Conservation (phyloP, 352 stramenopile species). For the Thalassiosira livingstoniorum region DNA sequence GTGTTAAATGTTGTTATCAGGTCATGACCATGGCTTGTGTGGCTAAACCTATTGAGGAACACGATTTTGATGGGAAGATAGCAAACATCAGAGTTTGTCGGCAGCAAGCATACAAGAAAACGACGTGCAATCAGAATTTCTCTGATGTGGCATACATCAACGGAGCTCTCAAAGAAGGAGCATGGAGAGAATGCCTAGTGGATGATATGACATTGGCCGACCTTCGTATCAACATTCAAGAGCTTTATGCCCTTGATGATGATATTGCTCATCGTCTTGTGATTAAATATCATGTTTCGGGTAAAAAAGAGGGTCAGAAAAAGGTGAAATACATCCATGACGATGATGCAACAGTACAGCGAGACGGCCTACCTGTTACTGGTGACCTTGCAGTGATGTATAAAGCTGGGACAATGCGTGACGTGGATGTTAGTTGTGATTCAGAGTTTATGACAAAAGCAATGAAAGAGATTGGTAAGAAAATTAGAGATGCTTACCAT, state of each 20-base stretch:
- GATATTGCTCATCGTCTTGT: neutral
- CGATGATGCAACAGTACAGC: neutral
- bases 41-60: neutral
- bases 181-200: neutral
- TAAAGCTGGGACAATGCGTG: neutral
- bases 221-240: neutral
- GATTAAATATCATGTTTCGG: neutral
- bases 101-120: conserved; percentile 3
- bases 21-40: conserved; percentile 16
- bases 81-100: conserved; percentile 7
- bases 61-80: conserved; percentile 34
- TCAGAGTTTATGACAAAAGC: conserved; percentile 5
- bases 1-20: conserved; percentile 6
- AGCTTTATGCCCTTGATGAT: neutral
- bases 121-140: conserved; percentile 16
- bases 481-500: too few relatives aligned
- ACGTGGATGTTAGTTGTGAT: conserved; percentile 41
- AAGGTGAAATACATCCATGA: neutral
- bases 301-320: neutral
- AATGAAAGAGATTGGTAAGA: neutral
- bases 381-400: neutral
- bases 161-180: conserved; percentile 9
- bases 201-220: neutral
- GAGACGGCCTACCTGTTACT: neutral
- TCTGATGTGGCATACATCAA: conserved; percentile 4